Base-by-base conservation (phyloP, 225 moss, liverwort and hornwort genomes). In the Pleurozium schreberi region DNA sequence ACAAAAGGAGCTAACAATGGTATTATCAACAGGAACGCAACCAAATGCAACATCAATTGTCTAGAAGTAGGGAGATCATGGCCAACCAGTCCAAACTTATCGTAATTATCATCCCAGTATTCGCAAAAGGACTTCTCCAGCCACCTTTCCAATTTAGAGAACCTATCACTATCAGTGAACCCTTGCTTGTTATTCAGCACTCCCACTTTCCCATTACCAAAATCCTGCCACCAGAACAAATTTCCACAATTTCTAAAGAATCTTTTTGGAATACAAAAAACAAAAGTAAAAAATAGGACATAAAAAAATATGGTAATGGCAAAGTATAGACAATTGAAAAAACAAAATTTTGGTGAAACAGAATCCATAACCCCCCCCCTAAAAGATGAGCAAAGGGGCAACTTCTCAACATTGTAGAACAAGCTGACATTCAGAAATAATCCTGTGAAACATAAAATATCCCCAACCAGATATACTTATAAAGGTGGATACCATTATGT, bases 151-250 rank as follows among this genome's bases (percentile, higher is more conserved):
- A 98, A 89, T 80, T 89, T 83, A 21, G 91, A 95, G 89, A 94
- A 98, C 80, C 93, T 92, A 88, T 94, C 96, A 84, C 91, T 93
- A 81, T 98, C 97, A 69, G 96, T 95, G 84, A 97, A 98, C 27
- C 96, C 95, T 87, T 98, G 98, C 76, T 98, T 98, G 52, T 95
- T 97, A 53, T 97, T 97, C 42, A 98, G 82, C 26, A 98, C 98
- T 43, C 95, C 95, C 52, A 95, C 90, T 89, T 93, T 92, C 63
- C 94, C 95, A 80, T 94, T 91, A 45, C 88, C 92, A 31, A 93
- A 91, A 70, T 94, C 95, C 96, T 96, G 92, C 62, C 70, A 93
- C 81, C 86, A 80, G 47, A 87, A 67, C 49, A n/a, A 36, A 86
- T 74, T 71, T 73, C 47, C 91, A 92, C 78, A 49, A 33, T 70